Evolutionary conservation across 1,139 yeast species (phyloP), one percentile per base, ranked within the genome.

Genomic region (Lodderomyces oxycetoniae): DNA sequence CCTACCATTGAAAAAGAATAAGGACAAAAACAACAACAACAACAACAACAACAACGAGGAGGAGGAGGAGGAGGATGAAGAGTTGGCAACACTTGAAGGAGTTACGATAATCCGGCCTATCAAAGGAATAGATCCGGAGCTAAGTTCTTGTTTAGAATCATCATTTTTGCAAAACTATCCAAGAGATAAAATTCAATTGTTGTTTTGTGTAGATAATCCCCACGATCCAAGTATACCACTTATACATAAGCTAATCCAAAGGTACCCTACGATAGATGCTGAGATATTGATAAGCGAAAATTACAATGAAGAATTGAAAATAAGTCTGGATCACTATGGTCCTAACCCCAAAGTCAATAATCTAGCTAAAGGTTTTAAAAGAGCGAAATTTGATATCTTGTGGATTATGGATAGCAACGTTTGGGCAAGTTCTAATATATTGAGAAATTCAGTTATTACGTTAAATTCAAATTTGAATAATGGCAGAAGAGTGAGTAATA

Each of bases 401-500:
- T 87, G 96, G 96, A 76, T 86, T n/a, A 68, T 85, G 62, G 96
- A 87, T 55, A 79, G 91, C 28, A 87, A 87, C 50, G 93, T 84
- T 5, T 84, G 89, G 86, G 85, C 83, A 2, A 61, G 77, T 27
- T 74, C 81, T 0, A 74, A 80, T 25, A 71, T 87, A 1, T 60
- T 87, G 44, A 58, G 63, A n/a, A 71, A 89, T 40, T 82, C 94
- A 1, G 79, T 85, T 4, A 59, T 55, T 14, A 63, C 82, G 7
- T 64, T 85, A 44, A 56, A 62, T 28, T 46, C 52, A 16, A 58
- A 67, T 39, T 67, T 63, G 17, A 76, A 77, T 40, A 72, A 77
- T 47, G 80, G 79, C 0, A 45, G 59, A 6, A 44, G 44, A 28
- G 36, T 55, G 31, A 33, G 49, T 14, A 45, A 46, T 15, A 36